A percentile compares a stretch with the other conserved stretches of the same genome.
Evolutionary conservation across 192 early-diverging fungal species (phyloP).

Genomic region (Kappamyces sp.): DNA sequence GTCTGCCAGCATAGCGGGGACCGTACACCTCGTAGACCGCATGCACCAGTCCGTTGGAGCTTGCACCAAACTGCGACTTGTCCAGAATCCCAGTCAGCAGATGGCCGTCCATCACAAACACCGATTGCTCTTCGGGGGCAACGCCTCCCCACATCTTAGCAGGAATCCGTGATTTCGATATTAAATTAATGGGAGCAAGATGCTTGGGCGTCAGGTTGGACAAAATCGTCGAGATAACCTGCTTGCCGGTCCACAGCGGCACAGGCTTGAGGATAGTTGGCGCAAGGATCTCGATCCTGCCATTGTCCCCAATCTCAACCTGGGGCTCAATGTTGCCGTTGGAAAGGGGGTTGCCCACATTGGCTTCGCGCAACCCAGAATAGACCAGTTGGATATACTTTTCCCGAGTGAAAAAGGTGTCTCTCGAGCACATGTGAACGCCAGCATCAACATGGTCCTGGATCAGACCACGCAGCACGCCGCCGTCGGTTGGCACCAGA

Average conservation of each 20-base stretch:
- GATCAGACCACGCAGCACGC: conserved; percentile 95
- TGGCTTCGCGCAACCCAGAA: conserved; percentile 72
- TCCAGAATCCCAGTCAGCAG: conserved; percentile 90
- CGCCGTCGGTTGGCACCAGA: conserved; percentile 92
- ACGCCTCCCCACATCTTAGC: conserved; percentile 77
- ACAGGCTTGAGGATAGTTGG: conserved; percentile 84
- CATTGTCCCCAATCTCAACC: conserved; percentile 51
- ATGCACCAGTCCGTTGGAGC: conserved; percentile 88
- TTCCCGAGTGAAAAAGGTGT: conserved; percentile 77
- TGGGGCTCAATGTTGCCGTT: conserved; percentile 56
- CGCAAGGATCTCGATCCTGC: conserved; percentile 74
- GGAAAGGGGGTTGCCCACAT: conserved; percentile 45
- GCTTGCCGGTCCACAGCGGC: conserved; percentile 96
- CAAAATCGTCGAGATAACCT: conserved; percentile 86
- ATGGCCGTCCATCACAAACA: conserved; percentile 82
- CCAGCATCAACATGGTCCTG: conserved; percentile 98
- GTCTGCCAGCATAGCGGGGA: conserved; percentile 75
- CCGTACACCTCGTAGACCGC: conserved; percentile 95
- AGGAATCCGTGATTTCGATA: conserved; percentile 80
- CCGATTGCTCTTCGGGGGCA: conserved; percentile 75
- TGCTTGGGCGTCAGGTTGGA: conserved; percentile 77
- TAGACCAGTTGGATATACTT: conserved; percentile 95
- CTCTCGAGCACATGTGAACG: conserved; percentile 84
- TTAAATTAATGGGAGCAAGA: conserved; percentile 73
- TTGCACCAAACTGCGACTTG: conserved; percentile 95